phyloP scores from a whole-genome alignment of 1,139 yeast species.

The Kurtzmaniella quercitrusa region DNA sequence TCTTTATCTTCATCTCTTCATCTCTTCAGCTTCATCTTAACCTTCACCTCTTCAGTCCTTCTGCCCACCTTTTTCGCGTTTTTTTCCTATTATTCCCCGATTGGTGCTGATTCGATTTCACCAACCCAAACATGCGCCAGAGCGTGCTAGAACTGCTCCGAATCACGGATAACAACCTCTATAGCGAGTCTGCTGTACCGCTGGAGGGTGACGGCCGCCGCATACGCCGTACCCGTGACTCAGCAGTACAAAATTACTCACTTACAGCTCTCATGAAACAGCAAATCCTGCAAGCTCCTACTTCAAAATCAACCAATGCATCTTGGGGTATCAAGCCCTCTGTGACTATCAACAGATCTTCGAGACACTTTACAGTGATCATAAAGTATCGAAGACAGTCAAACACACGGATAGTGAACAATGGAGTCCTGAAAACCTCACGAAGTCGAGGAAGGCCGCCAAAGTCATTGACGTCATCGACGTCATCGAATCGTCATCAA shows the following conservation, averaged over 20 bases:
- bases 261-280: background rate
- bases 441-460: background rate
- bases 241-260: background rate
- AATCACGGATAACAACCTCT: conserved; percentile 6
- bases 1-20: background rate
- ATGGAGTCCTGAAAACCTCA: background rate
- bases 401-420: background rate
- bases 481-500: background rate
- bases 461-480: too few relatives aligned
- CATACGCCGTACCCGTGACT: background rate
- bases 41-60: background rate
- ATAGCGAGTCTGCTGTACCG: conserved; percentile 1
- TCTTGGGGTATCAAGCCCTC: background rate
- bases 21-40: background rate
- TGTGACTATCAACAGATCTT: background rate
- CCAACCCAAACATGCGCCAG: conserved; percentile 1
- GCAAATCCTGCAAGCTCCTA: background rate
- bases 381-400: background rate
- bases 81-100: background rate
- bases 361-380: conserved; percentile 3
- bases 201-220: background rate
- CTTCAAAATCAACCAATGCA: background rate
- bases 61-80: background rate
- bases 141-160: conserved; percentile 5
- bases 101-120: background rate